Evolutionary conservation across 352 stramenopile species (phyloP), one percentile per base, ranked within the genome.

Genomic region (Phytophthora constricta): DNA sequence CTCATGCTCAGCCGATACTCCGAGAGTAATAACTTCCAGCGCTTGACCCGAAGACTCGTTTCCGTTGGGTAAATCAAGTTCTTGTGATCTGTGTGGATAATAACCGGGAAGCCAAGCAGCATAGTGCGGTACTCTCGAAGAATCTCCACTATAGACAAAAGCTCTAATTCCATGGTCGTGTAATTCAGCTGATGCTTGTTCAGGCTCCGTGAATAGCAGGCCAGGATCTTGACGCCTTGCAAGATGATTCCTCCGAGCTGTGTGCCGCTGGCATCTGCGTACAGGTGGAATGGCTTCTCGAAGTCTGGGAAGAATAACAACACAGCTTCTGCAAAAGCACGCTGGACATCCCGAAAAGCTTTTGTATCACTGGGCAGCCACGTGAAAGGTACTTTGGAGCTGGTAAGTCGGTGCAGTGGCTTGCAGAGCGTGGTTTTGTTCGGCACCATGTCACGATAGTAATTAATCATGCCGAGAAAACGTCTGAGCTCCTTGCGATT

Each of bases 11-110:
- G 11, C 0, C 54, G 42, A 4, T 62, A 37, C 42, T 62, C 54
- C 7, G 26, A 39, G 42, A 52, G 27, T 16, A 62, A 2, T 9
- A 62, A 20, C 33, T 53, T 62, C 20, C 54, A 56, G 1, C 46
- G 45, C n/a, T 57, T 57, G 22, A 50, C 57, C 10, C 57, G 33
- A 1, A 64, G 19, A 17, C 45, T 57, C 0, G 27, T 62, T 22
- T 54, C 31, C 4, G 26, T 62, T 2, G 19, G 55, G 43, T 53
- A 55, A 9, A 54, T 54, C 3, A 62, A 37, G 19, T 62, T 54
- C 5, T 57, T 64, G 46, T 57, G 46, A 27, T 57, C 46, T 1
- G 57, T 57, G 34, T 51, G 57, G 16, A 51, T 37, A 17, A 64
- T 47, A 16, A 57, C 34, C 17, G 46, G 45, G n/a, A 57, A 64